A percentile compares a stretch with the other conserved stretches of the same genome.
phyloP scores from a whole-genome alignment of 108 stramenopile genomes.

The Fragilaria crotonensis region DNA sequence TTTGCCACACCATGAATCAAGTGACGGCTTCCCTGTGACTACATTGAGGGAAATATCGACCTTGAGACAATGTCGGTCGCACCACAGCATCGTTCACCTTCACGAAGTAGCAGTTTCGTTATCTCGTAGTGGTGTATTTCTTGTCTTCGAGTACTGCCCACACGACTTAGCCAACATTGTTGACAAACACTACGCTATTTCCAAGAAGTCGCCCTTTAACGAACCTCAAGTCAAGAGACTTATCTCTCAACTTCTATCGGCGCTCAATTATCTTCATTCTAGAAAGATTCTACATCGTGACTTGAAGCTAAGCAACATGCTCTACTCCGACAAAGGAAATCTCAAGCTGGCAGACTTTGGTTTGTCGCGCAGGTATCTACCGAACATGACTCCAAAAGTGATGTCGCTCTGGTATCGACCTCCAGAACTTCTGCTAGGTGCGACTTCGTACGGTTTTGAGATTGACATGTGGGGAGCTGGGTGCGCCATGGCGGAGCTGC shows the following conservation, averaged over 20 bases:
- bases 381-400: conserved; percentile 77
- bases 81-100: conserved; percentile 56
- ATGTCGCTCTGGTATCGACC: conserved; percentile 91
- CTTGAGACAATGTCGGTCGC: conserved; percentile 35
- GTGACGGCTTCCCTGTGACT: conserved; percentile 79
- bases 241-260: conserved; percentile 46
- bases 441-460: conserved; percentile 43
- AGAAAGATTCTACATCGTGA: conserved; percentile 71
- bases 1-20: conserved; percentile 73
- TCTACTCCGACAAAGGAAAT: conserved; percentile 44
- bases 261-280: conserved; percentile 56
- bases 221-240: conserved; percentile 59
- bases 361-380: conserved; percentile 51
- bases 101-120: conserved; percentile 62
- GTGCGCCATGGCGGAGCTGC: conserved; percentile 83
- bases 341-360: conserved; percentile 87
- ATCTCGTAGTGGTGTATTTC: conserved; percentile 52
- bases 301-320: conserved; percentile 70
- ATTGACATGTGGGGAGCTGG: conserved; percentile 85
- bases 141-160: conserved; percentile 77
- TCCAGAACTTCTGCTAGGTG: conserved; percentile 79
- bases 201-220: conserved; percentile 39
- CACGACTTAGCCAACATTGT: conserved; percentile 66
- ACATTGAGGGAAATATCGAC: conserved; percentile 73
- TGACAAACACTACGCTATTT: conserved; percentile 37